Conservation (phyloP, 169 alveolate species). For the Eimeria tenella region DNA sequence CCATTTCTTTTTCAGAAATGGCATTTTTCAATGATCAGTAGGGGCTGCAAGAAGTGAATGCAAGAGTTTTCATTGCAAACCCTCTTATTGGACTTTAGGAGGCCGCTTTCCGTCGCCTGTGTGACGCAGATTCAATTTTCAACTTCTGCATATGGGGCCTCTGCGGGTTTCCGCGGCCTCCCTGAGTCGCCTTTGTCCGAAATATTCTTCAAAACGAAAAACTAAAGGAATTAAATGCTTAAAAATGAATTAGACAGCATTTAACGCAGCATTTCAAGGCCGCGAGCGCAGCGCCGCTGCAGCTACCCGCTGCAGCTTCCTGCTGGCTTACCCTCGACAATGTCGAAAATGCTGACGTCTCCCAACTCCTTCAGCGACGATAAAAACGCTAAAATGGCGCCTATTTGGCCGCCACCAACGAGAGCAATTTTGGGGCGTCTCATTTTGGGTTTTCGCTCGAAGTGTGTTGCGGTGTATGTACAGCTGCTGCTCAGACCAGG, state of each 20-base stretch:
- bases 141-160: too few species aligned
- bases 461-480: too few species aligned
- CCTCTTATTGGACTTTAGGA: too few species aligned
- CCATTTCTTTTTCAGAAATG: too few species aligned
- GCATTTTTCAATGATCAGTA: too few species aligned
- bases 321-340: conserved; percentile 85
- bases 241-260: neutral
- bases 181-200: neutral
- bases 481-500: neutral
- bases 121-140: too few species aligned
- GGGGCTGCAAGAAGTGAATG: too few species aligned
- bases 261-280: neutral
- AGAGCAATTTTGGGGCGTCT: conserved; percentile 85
- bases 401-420: conserved; percentile 90
- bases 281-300: neutral
- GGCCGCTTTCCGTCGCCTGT: too few species aligned
- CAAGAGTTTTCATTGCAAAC: too few species aligned
- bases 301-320: neutral
- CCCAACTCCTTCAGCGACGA: conserved; percentile 89
- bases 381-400: conserved; percentile 88
- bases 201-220: neutral
- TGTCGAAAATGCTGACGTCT: conserved; percentile 88
- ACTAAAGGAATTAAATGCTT: neutral
- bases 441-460: conserved; percentile 8
- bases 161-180: too few species aligned